A percentile compares a stretch with the other conserved stretches of the same genome.
Conservation (phyloP, 192 early-diverging fungal genomes). For the Geranomyces michiganensis region DNA sequence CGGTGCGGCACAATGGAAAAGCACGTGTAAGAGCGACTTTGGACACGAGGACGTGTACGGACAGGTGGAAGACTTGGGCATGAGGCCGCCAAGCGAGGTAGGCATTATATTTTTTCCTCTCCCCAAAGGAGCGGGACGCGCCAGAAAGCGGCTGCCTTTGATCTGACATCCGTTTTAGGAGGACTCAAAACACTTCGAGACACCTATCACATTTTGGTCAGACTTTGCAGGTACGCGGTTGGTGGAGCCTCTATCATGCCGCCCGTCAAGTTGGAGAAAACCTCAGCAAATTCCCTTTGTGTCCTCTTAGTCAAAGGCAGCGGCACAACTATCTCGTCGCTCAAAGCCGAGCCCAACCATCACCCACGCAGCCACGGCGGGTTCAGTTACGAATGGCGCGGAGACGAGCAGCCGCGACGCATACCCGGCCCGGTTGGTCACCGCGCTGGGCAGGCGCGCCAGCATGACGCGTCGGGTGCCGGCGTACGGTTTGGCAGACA, state of each 20-base stretch:
- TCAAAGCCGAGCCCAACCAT: not conserved
- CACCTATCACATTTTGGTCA: slow-evolving; percentile 60
- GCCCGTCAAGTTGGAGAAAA: too few species aligned
- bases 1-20: slow-evolving; percentile 33
- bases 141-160: not conserved
- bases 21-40: slow-evolving; percentile 45
- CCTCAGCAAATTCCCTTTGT: too few species aligned
- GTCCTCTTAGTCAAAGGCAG: slow-evolving; percentile 31
- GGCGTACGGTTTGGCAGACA: slow-evolving; percentile 48
- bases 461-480: slow-evolving; percentile 34
- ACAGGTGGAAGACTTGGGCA: slow-evolving; percentile 30
- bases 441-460: slow-evolving; percentile 14
- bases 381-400: not conserved
- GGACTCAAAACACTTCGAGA: slow-evolving; percentile 28
- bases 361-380: not conserved
- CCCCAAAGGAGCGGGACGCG: not conserved
- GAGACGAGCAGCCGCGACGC: not conserved
- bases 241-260: too few species aligned
- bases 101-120: slow-evolving; percentile 1
- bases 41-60: slow-evolving; percentile 40
- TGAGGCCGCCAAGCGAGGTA: slow-evolving; percentile 5
- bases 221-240: slow-evolving; percentile 35
- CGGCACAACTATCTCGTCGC: slow-evolving; percentile 51
- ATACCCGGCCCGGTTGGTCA: slow-evolving; percentile 13
- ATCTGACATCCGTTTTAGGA: slow-evolving; percentile 13